phyloP scores from a whole-genome alignment of 768 basidiomycete genomes.

The Lactifluus piperatus region DNA sequence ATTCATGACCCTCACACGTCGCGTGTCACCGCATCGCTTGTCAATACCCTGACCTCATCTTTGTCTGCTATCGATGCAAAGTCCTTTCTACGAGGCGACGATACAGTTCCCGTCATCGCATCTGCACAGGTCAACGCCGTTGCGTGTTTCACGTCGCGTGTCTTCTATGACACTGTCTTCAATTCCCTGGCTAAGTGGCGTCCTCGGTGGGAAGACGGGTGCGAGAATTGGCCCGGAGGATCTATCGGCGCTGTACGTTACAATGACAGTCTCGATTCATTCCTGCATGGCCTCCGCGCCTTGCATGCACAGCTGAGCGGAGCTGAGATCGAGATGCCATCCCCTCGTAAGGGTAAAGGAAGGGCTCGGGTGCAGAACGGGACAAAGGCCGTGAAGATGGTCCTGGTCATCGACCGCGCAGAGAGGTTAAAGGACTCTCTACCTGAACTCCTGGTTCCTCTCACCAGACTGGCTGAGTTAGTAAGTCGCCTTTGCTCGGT shows the following conservation, averaged over 20 bases:
- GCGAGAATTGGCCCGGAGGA: conserved; percentile 43
- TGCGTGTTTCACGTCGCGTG: conserved; percentile 49
- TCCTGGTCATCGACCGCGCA: conserved; percentile 57
- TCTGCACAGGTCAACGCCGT: conserved; percentile 46
- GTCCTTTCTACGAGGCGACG: background rate
- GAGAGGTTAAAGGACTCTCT: conserved; percentile 55
- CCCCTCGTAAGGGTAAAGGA: conserved; percentile 13
- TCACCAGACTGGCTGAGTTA: conserved; percentile 63
- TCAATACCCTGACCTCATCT: conserved; percentile 31
- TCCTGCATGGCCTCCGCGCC: conserved; percentile 55
- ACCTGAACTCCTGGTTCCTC: conserved; percentile 58
- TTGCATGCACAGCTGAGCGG: conserved; percentile 23
- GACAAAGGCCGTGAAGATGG: conserved; percentile 35
- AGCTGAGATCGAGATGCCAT: background rate
- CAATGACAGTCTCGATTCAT: conserved; percentile 60
- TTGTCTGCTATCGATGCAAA: conserved; percentile 17
- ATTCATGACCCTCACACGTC: conserved; percentile 49
- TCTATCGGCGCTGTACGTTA: conserved; percentile 35
- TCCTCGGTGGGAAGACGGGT: conserved; percentile 52
- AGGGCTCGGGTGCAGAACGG: conserved; percentile 27
- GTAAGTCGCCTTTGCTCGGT: conserved; percentile 33
- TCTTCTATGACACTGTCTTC: conserved; percentile 59
- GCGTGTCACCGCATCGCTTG: conserved; percentile 37
- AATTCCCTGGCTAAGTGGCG: conserved; percentile 51
- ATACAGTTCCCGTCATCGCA: conserved; percentile 24